Base-by-base conservation (phyloP, 148 eudicot genomes). In the Spergularia bocconei region DNA sequence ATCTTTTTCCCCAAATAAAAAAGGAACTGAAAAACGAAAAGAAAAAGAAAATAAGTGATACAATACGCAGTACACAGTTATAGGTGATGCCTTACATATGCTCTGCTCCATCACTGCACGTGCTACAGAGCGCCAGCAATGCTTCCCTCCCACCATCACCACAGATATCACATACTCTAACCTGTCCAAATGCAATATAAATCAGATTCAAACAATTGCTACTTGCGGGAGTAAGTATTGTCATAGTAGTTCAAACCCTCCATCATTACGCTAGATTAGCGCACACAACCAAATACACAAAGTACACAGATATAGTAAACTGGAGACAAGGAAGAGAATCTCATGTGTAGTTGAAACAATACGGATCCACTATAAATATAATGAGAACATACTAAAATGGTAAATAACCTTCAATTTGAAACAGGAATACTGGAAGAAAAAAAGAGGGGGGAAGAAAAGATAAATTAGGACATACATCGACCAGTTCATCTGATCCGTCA, bases 71-170 rank as follows among this genome's bases (percentile, higher is more conserved):
- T 68, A n/a, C 8, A 19, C 14, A 15, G 16, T 7, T 6, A 6
- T 19, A 64, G 13, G 58, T 21, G 14, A 76, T 7, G 53, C 66
- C 85, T 77, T 79, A 85, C 87, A 75, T 85, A 71, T 85, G 87
- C 79, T 85, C 87, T 20, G 87, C 85, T 15, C 87, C 87, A 67
- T 85, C 87, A 74, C 55, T 71, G 77, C 87, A 85, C 77, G 25
- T 77, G 79, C 83, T 82, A 80, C 87, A 85, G 75, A 82, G 73
- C 64, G 81, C 87, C 61, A 85, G 85, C 72, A 79, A 77, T 47
- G 77, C 83, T 62, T 82, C 87, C 59, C 87, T 78, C 60, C 87
- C 87, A 70, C 73, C 79, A 69, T 85, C 87, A 67, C 87, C 87
- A 16, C 87, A 85, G 48, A 82, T 85, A 75, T 85, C 87, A 71